Percentiles rank a stretch among this genome's conserved stretches.
Evolutionary conservation across 805 yeast species (phyloP).

Genomic region (Myxozyma vanderwaltii): DNA sequence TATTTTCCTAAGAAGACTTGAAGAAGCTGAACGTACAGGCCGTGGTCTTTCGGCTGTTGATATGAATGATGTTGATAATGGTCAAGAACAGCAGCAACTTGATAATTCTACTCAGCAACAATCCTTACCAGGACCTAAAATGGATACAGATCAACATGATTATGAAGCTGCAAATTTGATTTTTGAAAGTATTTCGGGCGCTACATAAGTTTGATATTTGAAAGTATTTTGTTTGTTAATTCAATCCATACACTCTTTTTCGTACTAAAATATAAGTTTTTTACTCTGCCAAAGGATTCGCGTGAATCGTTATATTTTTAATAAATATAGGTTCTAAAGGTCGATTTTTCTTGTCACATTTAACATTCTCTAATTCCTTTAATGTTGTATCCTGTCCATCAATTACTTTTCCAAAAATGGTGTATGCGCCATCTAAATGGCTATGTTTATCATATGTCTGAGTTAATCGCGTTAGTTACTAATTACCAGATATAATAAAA

Average conservation of each 20-base stretch:
- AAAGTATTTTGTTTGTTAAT: neutral
- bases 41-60: neutral
- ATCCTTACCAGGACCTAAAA: neutral
- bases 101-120: neutral
- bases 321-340: conserved; percentile 43
- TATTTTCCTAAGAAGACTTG: conserved; percentile 14
- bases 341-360: conserved; percentile 45
- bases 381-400: conserved; percentile 39
- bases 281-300: conserved; percentile 48
- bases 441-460: conserved; percentile 39
- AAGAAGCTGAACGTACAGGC: conserved; percentile 5
- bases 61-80: neutral
- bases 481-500: too few relatives aligned
- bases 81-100: neutral
- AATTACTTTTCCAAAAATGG: conserved; percentile 38
- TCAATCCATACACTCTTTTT: neutral
- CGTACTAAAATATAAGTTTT: neutral
- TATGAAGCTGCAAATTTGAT: conserved; percentile 1
- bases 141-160: neutral
- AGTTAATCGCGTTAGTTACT: neutral
- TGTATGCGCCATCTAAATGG: conserved; percentile 38
- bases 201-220: neutral
- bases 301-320: conserved; percentile 45
- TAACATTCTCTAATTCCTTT: conserved; percentile 36
- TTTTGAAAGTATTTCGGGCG: conserved; percentile 6